Base-by-base conservation (phyloP, 768 basidiomycete species). In the Trametes sanguinea region DNA sequence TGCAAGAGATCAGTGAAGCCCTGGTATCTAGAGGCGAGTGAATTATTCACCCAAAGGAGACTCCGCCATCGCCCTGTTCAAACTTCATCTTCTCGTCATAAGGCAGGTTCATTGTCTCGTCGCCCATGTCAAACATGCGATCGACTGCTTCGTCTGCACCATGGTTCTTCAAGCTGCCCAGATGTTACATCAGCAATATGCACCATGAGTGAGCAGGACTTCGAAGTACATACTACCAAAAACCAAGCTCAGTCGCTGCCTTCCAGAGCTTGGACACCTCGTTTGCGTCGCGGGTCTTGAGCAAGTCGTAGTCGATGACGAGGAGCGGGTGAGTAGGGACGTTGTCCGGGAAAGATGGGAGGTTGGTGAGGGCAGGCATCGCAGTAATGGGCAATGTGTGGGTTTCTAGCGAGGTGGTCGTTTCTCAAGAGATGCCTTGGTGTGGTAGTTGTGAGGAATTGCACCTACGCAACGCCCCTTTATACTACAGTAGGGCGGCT, bases 211-310 rank as follows among this genome's bases (percentile, higher is more conserved):
- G 13, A 13, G 10, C 48, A 10, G 13, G 22, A 27, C 45, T 4
- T 3, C 2, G 42, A 3, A n/a, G 6, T 30, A 79, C 81, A 66
- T 67, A 81, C 79, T 82, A 84, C 78, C 82, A 84, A 70, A 84
- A 84, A 1, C 83, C 82, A 11, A 83, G 72, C 29, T 74, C 71
- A 0, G 79, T 81, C 14, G 79, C 78, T 0, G 82, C 82, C 22
- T 78, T 68, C 78, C 79, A 83, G 22, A 84, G 75, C 54, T 67
- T 74, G 7, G 77, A 73, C 8, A 78, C 67, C 68, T 82, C 83
- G 1, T 58, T 58, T 10, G 67, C 16, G 40, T 80, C 74, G 1
- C 77, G 68, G 0, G 66, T 66, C 30, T 71, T 71, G 32, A 83
- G 64, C 2, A 76, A 72, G 2, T 64, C 68, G 52, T 74, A 82